Base-by-base conservation (phyloP, 352 stramenopile genomes). In the Pythium utonaiense region DNA sequence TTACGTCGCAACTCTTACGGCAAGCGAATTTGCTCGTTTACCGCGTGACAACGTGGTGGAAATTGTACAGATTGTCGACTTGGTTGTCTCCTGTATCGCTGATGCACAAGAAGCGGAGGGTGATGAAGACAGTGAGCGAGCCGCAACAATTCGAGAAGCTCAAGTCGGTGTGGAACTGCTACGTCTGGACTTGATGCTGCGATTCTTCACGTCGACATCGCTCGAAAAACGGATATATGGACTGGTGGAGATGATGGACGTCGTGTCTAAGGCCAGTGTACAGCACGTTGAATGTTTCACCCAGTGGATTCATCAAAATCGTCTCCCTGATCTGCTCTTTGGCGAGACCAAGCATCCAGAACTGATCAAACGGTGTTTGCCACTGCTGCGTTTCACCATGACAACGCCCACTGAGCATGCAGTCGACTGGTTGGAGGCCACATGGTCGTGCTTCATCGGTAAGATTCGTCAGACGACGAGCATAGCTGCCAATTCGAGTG, bases 161-260 rank as follows among this genome's bases (percentile, higher is more conserved):
- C 60, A 77, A 6, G 57, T 73, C 8, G 64, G 58, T 19, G 68
- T 89, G 6, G 68, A 80, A 28, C 51, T 83, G 16, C 56, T 90
- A 19, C 69, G 67, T 24, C 54, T 88, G n/a, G 75, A 89, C 47
- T 68, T 89, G 14, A 74, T 77, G 14, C 45, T 74, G 17, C 69
- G 75, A 3, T 84, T 80, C 25, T 83, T 93, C 53, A 68, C 53
- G 14, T 73, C 70, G 24, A 66, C n/a, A 24, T 84, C 79, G 6
- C 56, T 93, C 21, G 83, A 91, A 51, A 90, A 89, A 40, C 74
- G 81, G 1, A 88, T 93, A 31, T 79, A 87, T 36, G 81, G 81
- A 1, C 67, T 93, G 16, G 74, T 79, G 3, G 83, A 93, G 44
- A 80, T 91, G 30, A 73, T 83, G 5, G 63, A 74, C 6, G 50